These are phyloP conservation scores for Puccinia hordei DNA, from an alignment of 1,284 basidiomycete genomes.

Conservation along the genomic window DNA sequence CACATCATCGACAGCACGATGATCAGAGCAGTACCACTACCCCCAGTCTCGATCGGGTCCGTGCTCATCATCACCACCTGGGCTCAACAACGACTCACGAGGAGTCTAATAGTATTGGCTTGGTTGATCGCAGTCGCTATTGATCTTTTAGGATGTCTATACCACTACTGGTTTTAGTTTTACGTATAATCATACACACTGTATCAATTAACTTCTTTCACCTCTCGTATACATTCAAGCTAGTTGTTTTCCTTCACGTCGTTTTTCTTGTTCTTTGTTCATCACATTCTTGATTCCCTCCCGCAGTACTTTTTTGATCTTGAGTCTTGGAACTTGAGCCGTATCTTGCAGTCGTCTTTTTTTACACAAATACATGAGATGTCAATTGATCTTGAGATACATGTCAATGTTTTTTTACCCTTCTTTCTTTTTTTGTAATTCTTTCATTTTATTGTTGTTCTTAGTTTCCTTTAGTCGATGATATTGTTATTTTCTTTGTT, in stretches of 20 bases:
- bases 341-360: neutral
- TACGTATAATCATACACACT: neutral
- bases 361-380: too few species aligned
- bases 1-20: constrained; percentile 5
- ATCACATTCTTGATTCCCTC: neutral
- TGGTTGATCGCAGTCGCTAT: constrained; percentile 19
- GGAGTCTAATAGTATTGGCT: neutral
- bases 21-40: neutral
- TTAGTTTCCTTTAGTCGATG: neutral
- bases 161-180: neutral
- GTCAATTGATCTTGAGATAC: neutral
- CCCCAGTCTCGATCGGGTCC: neutral
- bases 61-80: neutral
- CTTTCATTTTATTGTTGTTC: neutral
- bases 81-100: neutral
- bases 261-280: neutral
- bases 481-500: neutral
- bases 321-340: neutral
- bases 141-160: neutral
- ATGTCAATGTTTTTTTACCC: neutral
- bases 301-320: neutral
- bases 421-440: neutral
- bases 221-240: too few species aligned
- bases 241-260: neutral
- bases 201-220: neutral